These are phyloP conservation scores for Coix lacrymajobi DNA, from an alignment of 176 grass and related monocot genomes.

Conservation along the genomic window DNA sequence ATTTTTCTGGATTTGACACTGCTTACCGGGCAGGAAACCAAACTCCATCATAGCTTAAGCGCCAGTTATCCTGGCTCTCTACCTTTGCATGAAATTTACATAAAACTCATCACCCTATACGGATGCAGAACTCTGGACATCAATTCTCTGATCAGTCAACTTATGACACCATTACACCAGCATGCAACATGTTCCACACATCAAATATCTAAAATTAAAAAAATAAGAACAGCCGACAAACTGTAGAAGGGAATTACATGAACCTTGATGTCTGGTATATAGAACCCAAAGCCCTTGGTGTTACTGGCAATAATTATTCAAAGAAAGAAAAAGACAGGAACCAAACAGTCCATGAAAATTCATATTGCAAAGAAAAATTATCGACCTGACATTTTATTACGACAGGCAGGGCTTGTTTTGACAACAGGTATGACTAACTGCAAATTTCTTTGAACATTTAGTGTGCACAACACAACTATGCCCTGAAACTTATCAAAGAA, in stretches of 20 bases:
- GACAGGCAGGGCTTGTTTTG: slow-evolving; percentile 17
- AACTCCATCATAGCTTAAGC: background rate
- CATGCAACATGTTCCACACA: background rate
- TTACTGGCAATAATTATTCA: background rate
- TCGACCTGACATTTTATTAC: slow-evolving; percentile 21
- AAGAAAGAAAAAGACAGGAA: background rate
- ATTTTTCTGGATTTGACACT: no score
- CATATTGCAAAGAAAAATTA: background rate
- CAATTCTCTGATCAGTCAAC: background rate
- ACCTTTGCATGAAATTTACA: background rate
- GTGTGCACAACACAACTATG: slow-evolving; percentile 33
- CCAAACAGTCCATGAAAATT: background rate
- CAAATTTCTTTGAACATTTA: slow-evolving; percentile 30
- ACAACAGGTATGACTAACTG: slow-evolving; percentile 21
- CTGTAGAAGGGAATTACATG: background rate
- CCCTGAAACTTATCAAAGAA: slow-evolving; percentile 67
- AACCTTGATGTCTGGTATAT: background rate
- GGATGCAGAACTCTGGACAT: background rate
- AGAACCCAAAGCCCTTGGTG: background rate
- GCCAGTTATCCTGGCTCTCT: background rate
- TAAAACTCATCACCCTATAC: background rate
- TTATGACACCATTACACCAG: background rate
- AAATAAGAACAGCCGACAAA: background rate
- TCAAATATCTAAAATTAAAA: background rate
- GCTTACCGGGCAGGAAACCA: no score